phyloP scores from a whole-genome alignment of 2,329 filamentous ascomycete species.

The Ceratocystis colombiana region DNA sequence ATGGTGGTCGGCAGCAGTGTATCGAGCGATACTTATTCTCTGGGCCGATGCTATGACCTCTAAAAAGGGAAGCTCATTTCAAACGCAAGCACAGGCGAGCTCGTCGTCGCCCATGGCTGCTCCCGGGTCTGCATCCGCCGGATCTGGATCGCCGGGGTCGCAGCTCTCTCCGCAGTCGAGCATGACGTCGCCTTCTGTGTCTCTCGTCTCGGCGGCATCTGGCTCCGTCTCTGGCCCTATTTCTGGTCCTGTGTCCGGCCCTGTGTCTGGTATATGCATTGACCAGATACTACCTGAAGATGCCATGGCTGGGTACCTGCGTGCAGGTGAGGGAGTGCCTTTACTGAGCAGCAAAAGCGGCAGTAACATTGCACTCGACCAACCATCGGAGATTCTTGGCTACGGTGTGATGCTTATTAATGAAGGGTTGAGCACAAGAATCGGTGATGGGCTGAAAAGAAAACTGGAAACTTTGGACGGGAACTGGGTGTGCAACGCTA shows the following conservation, averaged over 20 bases:
- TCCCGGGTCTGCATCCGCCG: background rate
- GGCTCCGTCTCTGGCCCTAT: slow-evolving; percentile 13
- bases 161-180: slow-evolving; percentile 16
- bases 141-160: slow-evolving; percentile 18
- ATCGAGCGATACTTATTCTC: slow-evolving; percentile 53
- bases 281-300: slow-evolving; percentile 38
- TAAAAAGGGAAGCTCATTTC: background rate
- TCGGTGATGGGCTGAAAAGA: slow-evolving; percentile 39
- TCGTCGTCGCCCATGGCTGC: background rate
- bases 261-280: slow-evolving; percentile 31
- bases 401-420: slow-evolving; percentile 37
- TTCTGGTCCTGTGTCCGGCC: background rate
- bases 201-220: slow-evolving; percentile 10
- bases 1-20: slow-evolving; percentile 63
- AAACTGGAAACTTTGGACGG: slow-evolving; percentile 36
- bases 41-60: slow-evolving; percentile 49
- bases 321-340: slow-evolving; percentile 35
- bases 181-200: background rate
- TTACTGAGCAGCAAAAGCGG: slow-evolving; percentile 33
- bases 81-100: background rate
- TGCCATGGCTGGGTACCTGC: slow-evolving; percentile 32
- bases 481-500: slow-evolving; percentile 35
- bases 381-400: slow-evolving; percentile 34
- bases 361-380: slow-evolving; percentile 33
- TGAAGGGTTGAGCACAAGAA: slow-evolving; percentile 35